Percentiles rank a stretch among this genome's conserved stretches.
Conservation (phyloP, 495 filamentous ascomycete species). For the Trichoderma reesei region DNA sequence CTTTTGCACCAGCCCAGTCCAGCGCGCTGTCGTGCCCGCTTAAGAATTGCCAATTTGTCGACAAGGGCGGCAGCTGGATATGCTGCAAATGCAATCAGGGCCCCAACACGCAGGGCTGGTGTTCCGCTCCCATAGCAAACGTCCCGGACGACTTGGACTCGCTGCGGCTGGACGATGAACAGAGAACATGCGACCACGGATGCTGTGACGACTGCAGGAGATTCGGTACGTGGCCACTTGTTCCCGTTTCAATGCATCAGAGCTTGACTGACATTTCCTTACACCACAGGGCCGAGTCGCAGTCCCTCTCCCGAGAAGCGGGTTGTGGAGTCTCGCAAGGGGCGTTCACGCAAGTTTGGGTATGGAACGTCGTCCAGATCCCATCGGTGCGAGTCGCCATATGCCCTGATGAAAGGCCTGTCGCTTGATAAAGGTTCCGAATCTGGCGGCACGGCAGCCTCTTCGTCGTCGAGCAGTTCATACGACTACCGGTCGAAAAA, state of each 20-base stretch:
- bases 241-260: neutral
- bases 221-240: constrained; percentile 16
- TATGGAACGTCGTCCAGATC: constrained; percentile 15
- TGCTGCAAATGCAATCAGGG: constrained; percentile 33
- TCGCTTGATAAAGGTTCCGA: neutral
- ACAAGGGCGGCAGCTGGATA: constrained; percentile 29
- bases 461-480: constrained; percentile 14
- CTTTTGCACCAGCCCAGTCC: constrained; percentile 28
- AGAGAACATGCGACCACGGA: constrained; percentile 31
- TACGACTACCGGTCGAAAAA: constrained; percentile 22
- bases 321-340: constrained; percentile 22
- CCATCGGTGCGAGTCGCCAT: constrained; percentile 16
- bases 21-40: constrained; percentile 28
- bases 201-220: constrained; percentile 32
- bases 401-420: constrained; percentile 2
- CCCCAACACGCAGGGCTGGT: constrained; percentile 33
- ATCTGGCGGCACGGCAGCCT: constrained; percentile 8
- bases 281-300: constrained; percentile 14
- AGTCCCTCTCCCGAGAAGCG: constrained; percentile 20
- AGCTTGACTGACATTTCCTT: neutral
- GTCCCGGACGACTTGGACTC: constrained; percentile 29
- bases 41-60: constrained; percentile 32
- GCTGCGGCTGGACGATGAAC: constrained; percentile 24
- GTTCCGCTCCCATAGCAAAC: constrained; percentile 19
- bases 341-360: constrained; percentile 19